These are phyloP conservation scores for Zygosaccharomyces sapae DNA, from an alignment of 1,139 yeast species.

Conservation along the genomic window DNA sequence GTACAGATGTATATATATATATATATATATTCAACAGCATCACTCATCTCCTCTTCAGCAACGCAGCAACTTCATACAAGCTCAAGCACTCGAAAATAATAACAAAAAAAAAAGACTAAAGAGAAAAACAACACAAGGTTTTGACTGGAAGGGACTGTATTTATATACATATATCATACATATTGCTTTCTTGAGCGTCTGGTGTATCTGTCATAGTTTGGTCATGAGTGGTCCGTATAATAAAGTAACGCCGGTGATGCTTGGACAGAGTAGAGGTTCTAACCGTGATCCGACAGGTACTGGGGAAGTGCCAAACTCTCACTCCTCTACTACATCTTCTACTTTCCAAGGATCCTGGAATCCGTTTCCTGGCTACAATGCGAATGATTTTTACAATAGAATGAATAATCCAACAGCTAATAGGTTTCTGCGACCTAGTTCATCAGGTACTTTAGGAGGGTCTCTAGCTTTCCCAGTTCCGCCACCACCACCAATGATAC, in stretches of 20 bases:
- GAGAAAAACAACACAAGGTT: too few relatives aligned
- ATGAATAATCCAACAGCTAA: neutral
- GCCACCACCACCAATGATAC: constrained; percentile 7
- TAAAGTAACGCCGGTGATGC: constrained; percentile 16
- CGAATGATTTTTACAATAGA: neutral
- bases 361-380: constrained; percentile 4
- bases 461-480: constrained; percentile 5
- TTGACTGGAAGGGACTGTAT: too few relatives aligned
- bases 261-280: constrained; percentile 8
- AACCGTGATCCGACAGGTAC: constrained; percentile 6
- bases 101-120: too few relatives aligned
- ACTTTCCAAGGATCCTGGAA: constrained; percentile 7
- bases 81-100: too few relatives aligned
- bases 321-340: constrained; percentile 1
- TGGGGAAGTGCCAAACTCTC: neutral
- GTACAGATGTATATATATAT: too few relatives aligned
- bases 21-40: too few relatives aligned
- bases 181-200: too few relatives aligned
- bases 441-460: constrained; percentile 1
- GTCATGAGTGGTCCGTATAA: constrained; percentile 19
- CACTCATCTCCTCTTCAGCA: neutral
- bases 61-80: too few relatives aligned
- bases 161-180: too few relatives aligned
- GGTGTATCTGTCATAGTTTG: neutral
- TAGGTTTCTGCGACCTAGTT: constrained; percentile 2